These are phyloP conservation scores for Lactarius indigo DNA, from an alignment of 768 basidiomycete species.

Conservation along the genomic window DNA sequence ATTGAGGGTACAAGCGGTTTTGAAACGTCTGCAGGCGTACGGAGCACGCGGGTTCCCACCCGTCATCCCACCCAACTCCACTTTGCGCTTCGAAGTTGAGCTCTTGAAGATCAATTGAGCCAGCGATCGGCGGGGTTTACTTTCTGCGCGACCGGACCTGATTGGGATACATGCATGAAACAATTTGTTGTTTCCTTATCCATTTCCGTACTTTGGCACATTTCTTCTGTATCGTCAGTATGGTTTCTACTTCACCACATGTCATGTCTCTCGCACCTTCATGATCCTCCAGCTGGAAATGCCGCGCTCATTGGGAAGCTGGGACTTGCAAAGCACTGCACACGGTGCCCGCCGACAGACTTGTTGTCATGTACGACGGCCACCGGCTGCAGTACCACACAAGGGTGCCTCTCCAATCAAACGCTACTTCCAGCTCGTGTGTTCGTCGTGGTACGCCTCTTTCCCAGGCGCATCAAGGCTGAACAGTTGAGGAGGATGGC, in stretches of 20 bases:
- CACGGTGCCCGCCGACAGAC: background rate
- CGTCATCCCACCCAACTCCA: constrained; percentile 72
- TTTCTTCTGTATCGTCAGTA: constrained; percentile 22
- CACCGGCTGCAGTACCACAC: constrained; percentile 6
- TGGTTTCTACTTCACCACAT: constrained; percentile 3
- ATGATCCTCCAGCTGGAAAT: background rate
- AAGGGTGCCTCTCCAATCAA: background rate
- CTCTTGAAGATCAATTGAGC: constrained; percentile 61
- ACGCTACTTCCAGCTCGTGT: background rate
- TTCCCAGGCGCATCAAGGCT: background rate
- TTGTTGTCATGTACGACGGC: background rate
- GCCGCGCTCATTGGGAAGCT: background rate
- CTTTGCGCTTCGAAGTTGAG: constrained; percentile 81
- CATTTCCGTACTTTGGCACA: constrained; percentile 19
- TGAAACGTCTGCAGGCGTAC: constrained; percentile 50
- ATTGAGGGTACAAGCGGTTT: constrained; percentile 11
- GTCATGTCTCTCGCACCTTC: constrained; percentile 16
- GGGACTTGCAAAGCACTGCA: background rate
- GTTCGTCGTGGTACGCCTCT: background rate
- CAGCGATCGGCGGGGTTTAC: constrained; percentile 6
- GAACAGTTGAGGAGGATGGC: background rate
- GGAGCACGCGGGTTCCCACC: constrained; percentile 73
- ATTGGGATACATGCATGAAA: constrained; percentile 17
- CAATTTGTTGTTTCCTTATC: constrained; percentile 17
- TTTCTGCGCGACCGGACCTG: constrained; percentile 19